A percentile compares a stretch with the other conserved stretches of the same genome.
These are phyloP conservation scores for Gossypium stocksii DNA, from an alignment of 345 rosid species.

Conservation along the genomic window DNA sequence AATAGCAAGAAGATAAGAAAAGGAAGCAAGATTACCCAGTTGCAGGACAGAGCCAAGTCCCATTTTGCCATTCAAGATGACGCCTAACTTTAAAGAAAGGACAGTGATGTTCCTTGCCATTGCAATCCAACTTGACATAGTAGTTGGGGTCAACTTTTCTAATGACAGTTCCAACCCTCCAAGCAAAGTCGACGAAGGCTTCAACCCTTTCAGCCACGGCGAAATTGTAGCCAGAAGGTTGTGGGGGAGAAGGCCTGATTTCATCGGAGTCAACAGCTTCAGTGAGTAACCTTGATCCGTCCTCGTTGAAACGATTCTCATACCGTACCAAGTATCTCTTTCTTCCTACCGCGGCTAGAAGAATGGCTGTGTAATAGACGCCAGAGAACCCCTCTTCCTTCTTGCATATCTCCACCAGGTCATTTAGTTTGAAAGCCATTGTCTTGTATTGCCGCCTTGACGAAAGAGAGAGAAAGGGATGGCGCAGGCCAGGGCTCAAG, in stretches of 20 bases:
- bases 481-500: too few relatives aligned
- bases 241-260: conserved; percentile 27
- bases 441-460: not conserved
- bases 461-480: not conserved
- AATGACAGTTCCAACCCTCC: conserved; percentile 23
- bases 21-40: conserved; percentile 12
- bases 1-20: not conserved
- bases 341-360: conserved; percentile 26
- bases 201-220: conserved; percentile 23
- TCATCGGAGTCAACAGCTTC: conserved; percentile 24
- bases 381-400: conserved; percentile 16
- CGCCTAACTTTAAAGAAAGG: conserved; percentile 17
- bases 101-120: conserved; percentile 19
- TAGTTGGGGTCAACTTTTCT: conserved; percentile 23
- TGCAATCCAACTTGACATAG: conserved; percentile 21
- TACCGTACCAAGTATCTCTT: conserved; percentile 26
- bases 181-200: conserved; percentile 24
- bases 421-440: conserved; percentile 13
- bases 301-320: conserved; percentile 17
- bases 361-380: conserved; percentile 19
- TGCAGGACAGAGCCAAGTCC: conserved; percentile 18
- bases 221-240: not conserved
- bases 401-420: conserved; percentile 24
- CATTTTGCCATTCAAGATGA: conserved; percentile 28
- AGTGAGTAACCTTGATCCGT: conserved; percentile 11